Percentiles rank a stretch among this genome's conserved stretches.
phyloP scores from a whole-genome alignment of 2,329 filamentous ascomycete genomes.

The Xylariaceae sp. region DNA sequence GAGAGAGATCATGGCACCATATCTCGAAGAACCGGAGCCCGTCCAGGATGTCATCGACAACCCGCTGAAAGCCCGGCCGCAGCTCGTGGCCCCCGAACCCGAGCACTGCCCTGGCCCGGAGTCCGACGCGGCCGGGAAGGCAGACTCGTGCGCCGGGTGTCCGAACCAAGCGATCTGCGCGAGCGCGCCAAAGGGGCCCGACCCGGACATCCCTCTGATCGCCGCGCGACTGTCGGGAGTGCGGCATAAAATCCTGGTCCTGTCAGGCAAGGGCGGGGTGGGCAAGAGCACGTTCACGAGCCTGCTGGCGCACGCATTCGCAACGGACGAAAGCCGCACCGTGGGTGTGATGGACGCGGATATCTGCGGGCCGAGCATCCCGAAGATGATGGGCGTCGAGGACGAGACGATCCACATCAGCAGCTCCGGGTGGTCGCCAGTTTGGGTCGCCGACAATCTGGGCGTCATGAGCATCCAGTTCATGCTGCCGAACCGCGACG shows the following conservation, averaged over 20 bases:
- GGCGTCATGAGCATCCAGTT: slow-evolving; percentile 98
- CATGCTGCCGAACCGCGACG: slow-evolving; percentile 91
- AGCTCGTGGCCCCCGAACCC: slow-evolving; percentile 92
- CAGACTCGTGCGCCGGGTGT: slow-evolving; percentile 90
- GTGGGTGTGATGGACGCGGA: slow-evolving; percentile 98
- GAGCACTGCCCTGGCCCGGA: slow-evolving; percentile 96
- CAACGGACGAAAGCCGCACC: slow-evolving; percentile 75
- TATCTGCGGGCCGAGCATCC: slow-evolving; percentile 94
- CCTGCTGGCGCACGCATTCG: slow-evolving; percentile 87
- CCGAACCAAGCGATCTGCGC: slow-evolving; percentile 97
- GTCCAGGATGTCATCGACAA: slow-evolving; percentile 75
- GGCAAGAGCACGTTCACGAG: slow-evolving; percentile 95
- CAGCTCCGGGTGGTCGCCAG: slow-evolving; percentile 87
- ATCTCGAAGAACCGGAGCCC: slow-evolving; percentile 72
- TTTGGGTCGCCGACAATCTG: slow-evolving; percentile 94
- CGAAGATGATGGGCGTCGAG: slow-evolving; percentile 99
- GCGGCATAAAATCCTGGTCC: slow-evolving; percentile 88
- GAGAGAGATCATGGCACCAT: slow-evolving; percentile 72
- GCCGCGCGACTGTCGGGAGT: slow-evolving; percentile 80
- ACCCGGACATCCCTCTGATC: slow-evolving; percentile 91
- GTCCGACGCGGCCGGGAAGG: slow-evolving; percentile 70
- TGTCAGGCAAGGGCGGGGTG: slow-evolving; percentile 95
- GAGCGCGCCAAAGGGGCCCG: slow-evolving; percentile 90
- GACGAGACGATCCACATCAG: slow-evolving; percentile 91
- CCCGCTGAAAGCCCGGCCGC: slow-evolving; percentile 77